A percentile compares a stretch with the other conserved stretches of the same genome.
phyloP scores from a whole-genome alignment of 1,284 basidiomycete genomes.

The Wolfiporia cocos region DNA sequence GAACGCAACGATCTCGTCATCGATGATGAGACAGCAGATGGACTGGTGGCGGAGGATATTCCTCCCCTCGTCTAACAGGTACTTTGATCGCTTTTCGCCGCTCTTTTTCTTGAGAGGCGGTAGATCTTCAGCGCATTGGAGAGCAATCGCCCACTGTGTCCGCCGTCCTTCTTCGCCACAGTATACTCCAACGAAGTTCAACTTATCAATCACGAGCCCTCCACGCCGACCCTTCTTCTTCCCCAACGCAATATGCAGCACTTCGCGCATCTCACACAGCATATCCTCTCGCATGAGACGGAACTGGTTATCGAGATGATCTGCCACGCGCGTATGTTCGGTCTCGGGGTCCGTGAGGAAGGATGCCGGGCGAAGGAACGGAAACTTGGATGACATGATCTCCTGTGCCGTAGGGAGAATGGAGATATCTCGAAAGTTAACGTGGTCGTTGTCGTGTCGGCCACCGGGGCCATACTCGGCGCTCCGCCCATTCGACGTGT shows the following conservation, averaged over 20 bases:
- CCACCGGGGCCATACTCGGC: constrained; percentile 41
- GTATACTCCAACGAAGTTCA: constrained; percentile 33
- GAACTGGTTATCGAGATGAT: constrained; percentile 60
- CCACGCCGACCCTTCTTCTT: constrained; percentile 42
- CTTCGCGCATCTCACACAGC: constrained; percentile 57
- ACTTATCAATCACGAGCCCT: constrained; percentile 35
- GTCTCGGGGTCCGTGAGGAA: constrained; percentile 36
- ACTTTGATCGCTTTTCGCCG: constrained; percentile 20
- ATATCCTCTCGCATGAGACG: constrained; percentile 62
- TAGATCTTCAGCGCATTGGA: constrained; percentile 38
- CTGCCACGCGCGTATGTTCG: constrained; percentile 30
- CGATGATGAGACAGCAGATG: constrained; percentile 41
- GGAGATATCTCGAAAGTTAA: constrained; percentile 47
- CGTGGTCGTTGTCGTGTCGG: constrained; percentile 60
- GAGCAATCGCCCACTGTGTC: constrained; percentile 39
- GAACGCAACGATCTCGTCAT: constrained; percentile 44
- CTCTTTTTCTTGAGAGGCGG: constrained; percentile 31
- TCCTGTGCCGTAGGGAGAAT: constrained; percentile 59
- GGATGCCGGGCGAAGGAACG: constrained; percentile 41
- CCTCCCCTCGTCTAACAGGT: constrained; percentile 32
- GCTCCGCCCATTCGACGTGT: constrained; percentile 14
- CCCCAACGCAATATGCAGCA: constrained; percentile 37
- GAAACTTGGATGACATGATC: constrained; percentile 32
- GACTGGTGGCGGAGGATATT: constrained; percentile 46
- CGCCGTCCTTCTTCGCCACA: constrained; percentile 26